A percentile compares a stretch with the other conserved stretches of the same genome.
Conservation (phyloP, 2,329 filamentous ascomycete genomes). For the Orbilia javanica region DNA sequence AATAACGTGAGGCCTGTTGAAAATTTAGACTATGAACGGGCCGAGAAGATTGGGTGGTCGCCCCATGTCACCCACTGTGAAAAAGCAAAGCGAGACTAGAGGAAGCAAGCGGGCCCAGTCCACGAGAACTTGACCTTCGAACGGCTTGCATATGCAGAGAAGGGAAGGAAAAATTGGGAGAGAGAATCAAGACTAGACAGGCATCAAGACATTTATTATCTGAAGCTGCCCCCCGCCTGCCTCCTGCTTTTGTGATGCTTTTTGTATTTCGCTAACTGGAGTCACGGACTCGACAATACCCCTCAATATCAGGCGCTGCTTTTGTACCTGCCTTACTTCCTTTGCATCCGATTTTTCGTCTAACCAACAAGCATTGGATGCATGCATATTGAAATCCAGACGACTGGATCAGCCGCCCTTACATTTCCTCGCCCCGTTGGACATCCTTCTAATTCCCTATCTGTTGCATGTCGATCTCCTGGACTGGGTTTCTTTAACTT, state of each 20-base stretch:
- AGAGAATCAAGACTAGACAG: slow-evolving; percentile 28
- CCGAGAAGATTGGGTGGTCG: slow-evolving; percentile 59
- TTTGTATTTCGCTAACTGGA: slow-evolving; percentile 36
- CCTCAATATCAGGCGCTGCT: slow-evolving; percentile 34
- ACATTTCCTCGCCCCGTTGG: slow-evolving; percentile 41
- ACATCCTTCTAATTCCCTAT: slow-evolving; percentile 29
- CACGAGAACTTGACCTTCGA: slow-evolving; percentile 49
- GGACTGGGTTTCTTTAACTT: slow-evolving; percentile 30
- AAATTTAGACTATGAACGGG: slow-evolving; percentile 58
- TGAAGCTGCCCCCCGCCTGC: slow-evolving; percentile 55
- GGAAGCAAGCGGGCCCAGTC: slow-evolving; percentile 53
- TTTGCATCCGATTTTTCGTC: slow-evolving; percentile 38
- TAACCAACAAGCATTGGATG: slow-evolving; percentile 45
- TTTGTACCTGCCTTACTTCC: slow-evolving; percentile 26
- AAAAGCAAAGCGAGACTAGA: slow-evolving; percentile 54
- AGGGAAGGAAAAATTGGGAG: slow-evolving; percentile 47
- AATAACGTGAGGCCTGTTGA: slow-evolving; percentile 52
- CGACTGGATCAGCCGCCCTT: slow-evolving; percentile 53
- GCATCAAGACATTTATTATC: slow-evolving; percentile 58
- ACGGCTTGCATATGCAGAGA: slow-evolving; percentile 55
- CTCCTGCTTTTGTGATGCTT: slow-evolving; percentile 42
- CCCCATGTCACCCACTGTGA: slow-evolving; percentile 52
- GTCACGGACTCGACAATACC: slow-evolving; percentile 26
- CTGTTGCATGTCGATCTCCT: slow-evolving; percentile 38
- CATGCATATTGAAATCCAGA: slow-evolving; percentile 51